Conservation (phyloP, 176 grass and related monocot genomes). For the Alloteropsis semialata region DNA sequence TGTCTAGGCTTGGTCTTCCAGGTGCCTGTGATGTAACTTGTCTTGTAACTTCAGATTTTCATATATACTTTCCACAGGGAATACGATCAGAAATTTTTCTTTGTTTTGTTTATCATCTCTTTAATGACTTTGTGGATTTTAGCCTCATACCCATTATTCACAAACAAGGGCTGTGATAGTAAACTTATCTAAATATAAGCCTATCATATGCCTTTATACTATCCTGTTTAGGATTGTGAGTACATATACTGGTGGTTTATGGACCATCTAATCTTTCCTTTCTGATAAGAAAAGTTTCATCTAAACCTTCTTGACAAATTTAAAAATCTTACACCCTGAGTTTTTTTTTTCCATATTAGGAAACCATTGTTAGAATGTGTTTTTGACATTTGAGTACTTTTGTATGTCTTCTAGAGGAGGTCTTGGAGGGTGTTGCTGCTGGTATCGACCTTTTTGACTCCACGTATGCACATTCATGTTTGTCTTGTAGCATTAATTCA, state of each 20-base stretch:
- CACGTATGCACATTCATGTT: constrained; percentile 50
- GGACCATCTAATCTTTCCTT: background rate
- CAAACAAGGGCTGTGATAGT: background rate
- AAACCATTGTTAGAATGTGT: background rate
- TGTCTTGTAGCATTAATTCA: background rate
- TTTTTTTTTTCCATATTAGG: background rate
- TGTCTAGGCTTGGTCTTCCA: constrained; percentile 96
- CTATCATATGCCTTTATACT: background rate
- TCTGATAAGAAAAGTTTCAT: background rate
- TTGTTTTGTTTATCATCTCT: background rate
- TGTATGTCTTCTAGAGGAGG: constrained; percentile 66
- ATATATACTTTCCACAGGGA: background rate
- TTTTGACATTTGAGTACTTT: constrained; percentile 26
- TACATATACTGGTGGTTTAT: background rate
- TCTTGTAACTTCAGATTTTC: background rate
- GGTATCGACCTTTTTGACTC: constrained; percentile 95
- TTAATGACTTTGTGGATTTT: background rate
- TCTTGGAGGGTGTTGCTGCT: constrained; percentile 86
- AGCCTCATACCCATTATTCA: background rate
- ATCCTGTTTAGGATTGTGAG: background rate
- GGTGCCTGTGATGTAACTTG: constrained; percentile 42
- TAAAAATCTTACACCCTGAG: background rate
- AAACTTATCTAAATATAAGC: constrained; percentile 5
- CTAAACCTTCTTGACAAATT: background rate
- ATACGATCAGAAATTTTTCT: background rate